Conservation (phyloP, 352 stramenopile genomes). For the Phytopythium montanum region DNA sequence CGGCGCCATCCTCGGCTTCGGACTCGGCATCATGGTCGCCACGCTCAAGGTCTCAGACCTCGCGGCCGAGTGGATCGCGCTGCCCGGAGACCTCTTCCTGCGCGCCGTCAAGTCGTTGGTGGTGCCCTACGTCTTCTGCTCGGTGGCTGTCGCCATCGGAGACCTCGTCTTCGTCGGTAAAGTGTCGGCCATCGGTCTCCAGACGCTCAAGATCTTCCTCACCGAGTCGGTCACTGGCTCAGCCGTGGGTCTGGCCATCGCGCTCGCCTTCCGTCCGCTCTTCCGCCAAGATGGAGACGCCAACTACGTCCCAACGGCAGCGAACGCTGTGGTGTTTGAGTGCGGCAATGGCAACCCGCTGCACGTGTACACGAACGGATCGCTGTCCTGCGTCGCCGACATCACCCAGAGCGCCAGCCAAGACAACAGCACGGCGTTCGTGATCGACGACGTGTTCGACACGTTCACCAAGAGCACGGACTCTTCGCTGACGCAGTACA, state of each 20-base stretch:
- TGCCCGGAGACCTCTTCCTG: conserved; percentile 74
- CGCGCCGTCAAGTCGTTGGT: conserved; percentile 72
- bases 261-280: conserved; percentile 48
- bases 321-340: conserved; percentile 41
- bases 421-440: conserved; percentile 24
- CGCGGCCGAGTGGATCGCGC: conserved; percentile 48
- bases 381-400: conserved; percentile 23
- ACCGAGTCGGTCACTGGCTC: conserved; percentile 51
- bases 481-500: conserved; percentile 35
- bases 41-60: conserved; percentile 38
- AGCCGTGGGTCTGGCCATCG: conserved; percentile 46
- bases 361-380: conserved; percentile 21
- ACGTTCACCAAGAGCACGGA: conserved; percentile 44
- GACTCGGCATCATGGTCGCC: conserved; percentile 43
- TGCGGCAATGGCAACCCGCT: conserved; percentile 45
- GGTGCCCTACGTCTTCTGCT: conserved; percentile 82
- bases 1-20: conserved; percentile 43
- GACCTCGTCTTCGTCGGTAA: conserved; percentile 79
- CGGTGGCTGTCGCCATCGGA: conserved; percentile 65
- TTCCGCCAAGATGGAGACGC: conserved; percentile 34
- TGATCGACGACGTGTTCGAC: conserved; percentile 44
- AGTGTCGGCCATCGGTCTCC: conserved; percentile 55
- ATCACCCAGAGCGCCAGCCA: not conserved
- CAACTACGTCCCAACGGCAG: conserved; percentile 11
- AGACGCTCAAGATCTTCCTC: conserved; percentile 63